These are phyloP conservation scores for Eudorina sp. DNA, from an alignment of 139 green algal genomes.

Conservation along the genomic window DNA sequence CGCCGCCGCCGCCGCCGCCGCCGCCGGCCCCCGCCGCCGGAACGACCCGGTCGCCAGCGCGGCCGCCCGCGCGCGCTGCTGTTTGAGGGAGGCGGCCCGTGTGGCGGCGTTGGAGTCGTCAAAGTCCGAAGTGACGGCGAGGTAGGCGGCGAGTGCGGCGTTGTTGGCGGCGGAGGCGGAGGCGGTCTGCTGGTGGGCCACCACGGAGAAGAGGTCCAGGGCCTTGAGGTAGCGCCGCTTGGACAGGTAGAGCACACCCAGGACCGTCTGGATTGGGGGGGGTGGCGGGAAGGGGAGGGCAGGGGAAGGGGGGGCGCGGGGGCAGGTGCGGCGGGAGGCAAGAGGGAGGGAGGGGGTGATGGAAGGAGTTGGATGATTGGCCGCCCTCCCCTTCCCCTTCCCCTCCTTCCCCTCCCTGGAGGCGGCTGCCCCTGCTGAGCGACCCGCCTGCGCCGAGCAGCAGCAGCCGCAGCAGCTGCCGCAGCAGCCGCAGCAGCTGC, in stretches of 20 bases:
- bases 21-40: too few relatives aligned
- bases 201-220: constrained; percentile 28
- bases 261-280: not conserved
- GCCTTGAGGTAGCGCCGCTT: constrained; percentile 36
- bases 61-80: constrained; percentile 9
- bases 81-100: not conserved
- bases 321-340: not conserved
- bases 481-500: too few relatives aligned
- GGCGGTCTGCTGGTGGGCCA: constrained; percentile 21
- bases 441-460: too few relatives aligned
- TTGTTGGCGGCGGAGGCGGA: constrained; percentile 37
- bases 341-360: not conserved
- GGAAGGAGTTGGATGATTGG: not conserved
- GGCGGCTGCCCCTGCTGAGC: too few relatives aligned
- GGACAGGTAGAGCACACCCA: constrained; percentile 38
- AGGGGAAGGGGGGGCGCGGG: not conserved
- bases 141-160: constrained; percentile 29
- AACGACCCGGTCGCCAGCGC: not conserved
- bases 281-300: not conserved
- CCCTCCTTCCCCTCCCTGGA: too few relatives aligned
- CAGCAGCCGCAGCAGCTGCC: too few relatives aligned
- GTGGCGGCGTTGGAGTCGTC: constrained; percentile 35
- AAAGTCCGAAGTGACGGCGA: constrained; percentile 26
- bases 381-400: too few relatives aligned
- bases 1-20: not conserved